Evolutionary conservation across 1,284 basidiomycete species (phyloP), one percentile per base, ranked within the genome.

Genomic region (Melampsora larici-populina): DNA sequence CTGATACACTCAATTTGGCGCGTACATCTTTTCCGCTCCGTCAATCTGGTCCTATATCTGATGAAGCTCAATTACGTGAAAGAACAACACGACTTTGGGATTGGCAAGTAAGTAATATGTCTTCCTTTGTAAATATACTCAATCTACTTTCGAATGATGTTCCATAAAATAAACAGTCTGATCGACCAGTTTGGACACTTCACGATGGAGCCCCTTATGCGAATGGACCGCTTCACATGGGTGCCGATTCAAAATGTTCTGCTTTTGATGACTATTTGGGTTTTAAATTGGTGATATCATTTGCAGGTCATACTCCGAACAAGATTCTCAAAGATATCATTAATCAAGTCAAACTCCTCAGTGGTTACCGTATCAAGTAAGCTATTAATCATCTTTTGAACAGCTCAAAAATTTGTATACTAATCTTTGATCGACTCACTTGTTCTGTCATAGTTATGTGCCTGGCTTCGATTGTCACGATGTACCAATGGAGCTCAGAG

Each of bases 381-480:
- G 33, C 11, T 55, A 26, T 24, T 31, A 15, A 26, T n/a, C 40
- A 46, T 29, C 49, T 55, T 1, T 21, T 55, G 11, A 26, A 21
- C 46, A n/a, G 55, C 40, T 74, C 48, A 15, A 62, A 68, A 17
- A 17, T 2, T 40, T 62, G 66, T 67, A 36, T 64, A 31, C 24
- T 15, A 48, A 49, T n/a, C n/a, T n/a, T n/a, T n/a, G n/a, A n/a
- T n/a, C n/a, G 21, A 63, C 43, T 33, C 78, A 78, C 58, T 69
- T 65, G 24, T 60, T 5, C 77, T 31, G 18, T 24, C 18, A 0
- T 79, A 97, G 94, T 82, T 98, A 94, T 84, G 85, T 92, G 49
- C 96, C 97, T 36, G 97, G 97, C 5, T 99, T 94, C 94, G 97
- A 99, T 83, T 99, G 96, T 82, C 97, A 99, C 82, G 97, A 97